A percentile compares a stretch with the other conserved stretches of the same genome.
Conservation (phyloP, 192 early-diverging fungal species). For the Pilaira anomala region DNA sequence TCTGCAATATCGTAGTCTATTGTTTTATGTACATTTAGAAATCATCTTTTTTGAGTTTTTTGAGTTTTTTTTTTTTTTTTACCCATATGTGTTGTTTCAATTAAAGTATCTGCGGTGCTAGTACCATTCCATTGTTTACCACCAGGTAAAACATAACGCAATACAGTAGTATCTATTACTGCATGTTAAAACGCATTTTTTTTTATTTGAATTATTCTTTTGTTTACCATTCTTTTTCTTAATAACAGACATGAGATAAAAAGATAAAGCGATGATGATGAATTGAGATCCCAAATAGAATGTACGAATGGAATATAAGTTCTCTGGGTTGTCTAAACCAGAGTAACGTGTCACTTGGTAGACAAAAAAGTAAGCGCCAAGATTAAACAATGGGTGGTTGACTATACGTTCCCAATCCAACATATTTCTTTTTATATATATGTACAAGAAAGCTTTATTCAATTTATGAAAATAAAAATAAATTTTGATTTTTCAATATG, state of each 20-base stretch:
- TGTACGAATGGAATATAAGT: slow-evolving; percentile 50
- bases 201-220: not conserved
- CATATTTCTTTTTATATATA: no score
- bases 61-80: not conserved
- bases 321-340: slow-evolving; percentile 63
- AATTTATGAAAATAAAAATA: not conserved
- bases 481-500: not conserved
- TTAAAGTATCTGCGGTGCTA: slow-evolving; percentile 33
- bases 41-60: not conserved
- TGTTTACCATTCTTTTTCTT: slow-evolving; percentile 64
- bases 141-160: slow-evolving; percentile 75
- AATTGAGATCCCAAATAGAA: slow-evolving; percentile 58
- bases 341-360: slow-evolving; percentile 59
- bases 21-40: not conserved
- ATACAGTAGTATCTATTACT: slow-evolving; percentile 72
- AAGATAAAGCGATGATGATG: slow-evolving; percentile 42
- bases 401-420: slow-evolving; percentile 3
- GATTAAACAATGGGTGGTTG: slow-evolving; percentile 39
- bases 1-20: slow-evolving; percentile 77
- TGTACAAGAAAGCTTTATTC: no score
- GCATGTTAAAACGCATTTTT: no score
- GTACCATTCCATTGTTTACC: slow-evolving; percentile 44
- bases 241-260: slow-evolving; percentile 43
- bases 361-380: slow-evolving; percentile 50
- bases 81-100: slow-evolving; percentile 27